A percentile compares a stretch with the other conserved stretches of the same genome.
Evolutionary conservation across 2,329 filamentous ascomycete genomes (phyloP).

Genomic region (Microdochium paspali): DNA sequence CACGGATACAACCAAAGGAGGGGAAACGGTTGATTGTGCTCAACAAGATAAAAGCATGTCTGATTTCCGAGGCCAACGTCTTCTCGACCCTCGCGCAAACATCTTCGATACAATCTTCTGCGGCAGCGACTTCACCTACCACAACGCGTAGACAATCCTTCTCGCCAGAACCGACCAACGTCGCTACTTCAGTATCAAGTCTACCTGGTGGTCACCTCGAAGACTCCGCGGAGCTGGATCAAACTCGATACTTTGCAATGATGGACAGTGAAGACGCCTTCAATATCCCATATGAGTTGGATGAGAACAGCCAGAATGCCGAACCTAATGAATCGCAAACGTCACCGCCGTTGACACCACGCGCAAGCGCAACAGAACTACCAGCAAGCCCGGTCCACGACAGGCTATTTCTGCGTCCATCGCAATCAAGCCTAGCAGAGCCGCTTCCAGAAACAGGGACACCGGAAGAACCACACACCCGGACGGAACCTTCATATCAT

Average conservation of each 20-base stretch:
- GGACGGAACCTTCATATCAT: slow-evolving; percentile 21
- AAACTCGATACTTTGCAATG: neutral
- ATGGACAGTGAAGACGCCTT: slow-evolving; percentile 47
- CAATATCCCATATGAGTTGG: slow-evolving; percentile 44
- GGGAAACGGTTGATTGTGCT: slow-evolving; percentile 58
- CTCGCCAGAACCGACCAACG: slow-evolving; percentile 10
- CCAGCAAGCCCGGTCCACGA: slow-evolving; percentile 19
- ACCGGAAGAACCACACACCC: slow-evolving; percentile 18
- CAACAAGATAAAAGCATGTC: slow-evolving; percentile 51
- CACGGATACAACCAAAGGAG: slow-evolving; percentile 38
- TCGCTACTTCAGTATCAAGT: neutral
- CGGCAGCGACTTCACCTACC: slow-evolving; percentile 35
- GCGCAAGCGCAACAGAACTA: slow-evolving; percentile 23
- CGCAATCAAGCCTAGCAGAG: slow-evolving; percentile 22
- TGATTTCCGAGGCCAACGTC: slow-evolving; percentile 59
- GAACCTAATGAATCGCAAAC: slow-evolving; percentile 23
- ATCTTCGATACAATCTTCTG: slow-evolving; percentile 49
- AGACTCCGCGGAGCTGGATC: slow-evolving; percentile 11
- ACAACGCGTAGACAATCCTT: slow-evolving; percentile 17
- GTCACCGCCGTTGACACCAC: slow-evolving; percentile 37
- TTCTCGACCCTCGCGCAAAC: slow-evolving; percentile 52
- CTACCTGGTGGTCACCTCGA: neutral
- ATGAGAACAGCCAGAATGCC: slow-evolving; percentile 16
- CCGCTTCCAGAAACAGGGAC: slow-evolving; percentile 21
- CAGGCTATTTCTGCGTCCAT: slow-evolving; percentile 6